phyloP scores from a whole-genome alignment of 768 basidiomycete genomes.

The Boletus rubroflammeus region DNA sequence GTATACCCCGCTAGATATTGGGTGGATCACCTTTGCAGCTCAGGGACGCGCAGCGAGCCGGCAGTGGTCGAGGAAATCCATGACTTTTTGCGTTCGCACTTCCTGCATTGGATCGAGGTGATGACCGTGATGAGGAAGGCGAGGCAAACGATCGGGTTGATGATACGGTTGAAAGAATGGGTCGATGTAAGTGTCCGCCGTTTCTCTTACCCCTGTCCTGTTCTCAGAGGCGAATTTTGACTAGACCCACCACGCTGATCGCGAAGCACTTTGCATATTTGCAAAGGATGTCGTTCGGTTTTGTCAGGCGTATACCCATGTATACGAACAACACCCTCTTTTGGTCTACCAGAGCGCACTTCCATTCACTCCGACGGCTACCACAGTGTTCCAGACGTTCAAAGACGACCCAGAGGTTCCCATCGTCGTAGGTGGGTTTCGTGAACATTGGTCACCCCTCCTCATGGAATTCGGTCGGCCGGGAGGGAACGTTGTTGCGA shows the following conservation, averaged over 20 bases:
- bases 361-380: constrained; percentile 29
- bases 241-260: constrained; percentile 12
- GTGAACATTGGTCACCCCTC: constrained; percentile 30
- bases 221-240: neutral
- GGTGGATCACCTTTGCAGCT: constrained; percentile 30
- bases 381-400: constrained; percentile 25
- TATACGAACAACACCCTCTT: constrained; percentile 33
- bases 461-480: constrained; percentile 27
- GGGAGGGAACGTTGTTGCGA: constrained; percentile 11
- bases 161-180: constrained; percentile 28
- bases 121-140: constrained; percentile 31
- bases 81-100: constrained; percentile 21
- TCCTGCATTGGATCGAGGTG: constrained; percentile 34
- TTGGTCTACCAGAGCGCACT: constrained; percentile 31
- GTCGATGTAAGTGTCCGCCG: constrained; percentile 14
- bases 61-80: constrained; percentile 14
- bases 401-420: constrained; percentile 24
- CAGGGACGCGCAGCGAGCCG: neutral
- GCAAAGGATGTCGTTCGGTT: constrained; percentile 29
- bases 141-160: constrained; percentile 30
- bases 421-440: constrained; percentile 27
- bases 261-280: constrained; percentile 19
- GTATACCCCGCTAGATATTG: constrained; percentile 25
- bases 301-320: constrained; percentile 29
- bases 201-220: neutral